Conservation (phyloP, 306 rosid species). For the Abrus pulchellus region DNA sequence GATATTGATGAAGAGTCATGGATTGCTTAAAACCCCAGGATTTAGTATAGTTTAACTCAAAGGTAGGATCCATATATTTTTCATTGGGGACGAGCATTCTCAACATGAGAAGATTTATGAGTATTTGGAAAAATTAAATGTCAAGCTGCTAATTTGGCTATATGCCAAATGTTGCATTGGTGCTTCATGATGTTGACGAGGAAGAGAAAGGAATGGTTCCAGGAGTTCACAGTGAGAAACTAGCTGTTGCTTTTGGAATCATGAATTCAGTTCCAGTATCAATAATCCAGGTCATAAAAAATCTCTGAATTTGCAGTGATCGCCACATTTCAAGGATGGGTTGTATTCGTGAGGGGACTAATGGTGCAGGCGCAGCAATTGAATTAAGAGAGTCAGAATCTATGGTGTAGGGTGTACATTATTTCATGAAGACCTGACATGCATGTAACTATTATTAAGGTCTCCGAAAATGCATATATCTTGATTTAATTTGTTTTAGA, state of each 20-base stretch:
- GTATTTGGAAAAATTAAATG: slow-evolving; percentile 63
- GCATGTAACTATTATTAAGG: background rate
- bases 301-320: slow-evolving; percentile 79
- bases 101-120: slow-evolving; percentile 67
- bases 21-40: slow-evolving; percentile 77
- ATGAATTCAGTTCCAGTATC: slow-evolving; percentile 72
- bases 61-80: slow-evolving; percentile 76
- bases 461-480: slow-evolving; percentile 1
- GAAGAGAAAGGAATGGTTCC: slow-evolving; percentile 79
- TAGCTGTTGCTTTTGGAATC: slow-evolving; percentile 80
- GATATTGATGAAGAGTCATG: slow-evolving; percentile 67
- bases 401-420: slow-evolving; percentile 10
- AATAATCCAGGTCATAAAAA: slow-evolving; percentile 72
- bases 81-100: slow-evolving; percentile 86
- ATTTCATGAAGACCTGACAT: slow-evolving; percentile 29
- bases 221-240: slow-evolving; percentile 89
- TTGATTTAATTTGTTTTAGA: slow-evolving; percentile 18
- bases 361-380: slow-evolving; percentile 54
- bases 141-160: slow-evolving; percentile 74
- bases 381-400: slow-evolving; percentile 43
- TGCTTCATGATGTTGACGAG: slow-evolving; percentile 80
- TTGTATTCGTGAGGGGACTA: slow-evolving; percentile 78
- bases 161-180: slow-evolving; percentile 66
- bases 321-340: slow-evolving; percentile 79
- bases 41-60: slow-evolving; percentile 80